Conservation (phyloP, 352 stramenopile species). For the Pythium periplocum region DNA sequence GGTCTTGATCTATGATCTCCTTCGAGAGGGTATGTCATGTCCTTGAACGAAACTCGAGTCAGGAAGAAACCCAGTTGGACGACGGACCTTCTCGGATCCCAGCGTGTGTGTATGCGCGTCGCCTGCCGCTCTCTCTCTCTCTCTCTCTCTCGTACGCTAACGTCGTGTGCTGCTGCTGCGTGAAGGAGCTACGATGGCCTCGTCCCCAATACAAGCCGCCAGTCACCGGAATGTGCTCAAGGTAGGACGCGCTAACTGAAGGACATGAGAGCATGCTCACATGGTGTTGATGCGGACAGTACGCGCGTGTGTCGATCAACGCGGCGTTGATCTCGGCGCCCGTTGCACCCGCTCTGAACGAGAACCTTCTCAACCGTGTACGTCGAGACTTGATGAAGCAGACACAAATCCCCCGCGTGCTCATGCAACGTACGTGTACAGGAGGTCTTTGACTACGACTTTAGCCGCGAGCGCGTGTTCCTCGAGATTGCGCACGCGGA, state of each 20-base stretch:
- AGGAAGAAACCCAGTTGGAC: no score
- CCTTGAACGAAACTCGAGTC: no score
- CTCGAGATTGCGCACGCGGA: constrained; percentile 60
- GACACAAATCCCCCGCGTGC: not conserved
- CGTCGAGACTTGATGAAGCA: not conserved
- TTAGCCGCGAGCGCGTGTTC: constrained; percentile 60
- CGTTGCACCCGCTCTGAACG: constrained; percentile 34
- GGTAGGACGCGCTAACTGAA: not conserved
- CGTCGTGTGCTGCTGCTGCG: no score
- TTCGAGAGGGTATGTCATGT: no score
- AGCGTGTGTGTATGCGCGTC: no score
- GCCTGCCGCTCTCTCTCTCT: no score
- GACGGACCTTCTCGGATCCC: no score
- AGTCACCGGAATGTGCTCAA: constrained; percentile 17
- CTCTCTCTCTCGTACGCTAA: no score
- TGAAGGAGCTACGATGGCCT: constrained; percentile 5
- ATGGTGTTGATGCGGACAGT: constrained; percentile 14
- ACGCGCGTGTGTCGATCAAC: constrained; percentile 55
- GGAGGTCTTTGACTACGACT: constrained; percentile 75
- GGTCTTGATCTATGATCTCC: no score
- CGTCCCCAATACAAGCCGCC: constrained; percentile 15
- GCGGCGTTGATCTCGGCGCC: constrained; percentile 35
- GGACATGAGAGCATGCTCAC: no score
- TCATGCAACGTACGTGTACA: constrained; percentile 7
- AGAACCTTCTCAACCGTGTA: constrained; percentile 59